Evolutionary conservation across 306 rosid genomes (phyloP), one percentile per base, ranked within the genome.

Genomic region (Fragaria iinumae): DNA sequence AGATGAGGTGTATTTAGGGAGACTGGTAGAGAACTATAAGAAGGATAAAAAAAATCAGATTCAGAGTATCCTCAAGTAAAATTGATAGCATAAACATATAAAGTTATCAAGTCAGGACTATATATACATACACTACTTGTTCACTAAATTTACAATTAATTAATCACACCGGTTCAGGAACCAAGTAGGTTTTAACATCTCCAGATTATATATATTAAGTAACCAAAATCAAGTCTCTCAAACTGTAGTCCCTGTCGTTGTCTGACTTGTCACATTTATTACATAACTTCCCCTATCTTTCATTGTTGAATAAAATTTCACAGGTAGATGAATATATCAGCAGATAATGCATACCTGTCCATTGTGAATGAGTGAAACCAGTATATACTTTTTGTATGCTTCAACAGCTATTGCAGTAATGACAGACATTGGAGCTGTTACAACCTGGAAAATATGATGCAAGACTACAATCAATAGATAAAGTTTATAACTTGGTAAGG

Each of bases 301-400:
- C 56, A 69, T 16, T 66, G 39, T 43, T 48, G 67, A 38, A 25
- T 39, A 32, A 53, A 69, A 64, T 16, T n/a, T 8, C 47, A 64
- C 38, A 17, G 23, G 23, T 25, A 71, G 2, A 66, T 56, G 71
- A 41, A 39, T 76, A 62, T 25, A 57, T 80, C 68, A 64, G 73
- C 71, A 79, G 59, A 21, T 67, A 80, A 73, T 10, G 77, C 88
- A 76, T 84, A 91, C 99, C 75, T 89, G 97, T 74, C 99, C 97
- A 73, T 91, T 82, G 71, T 83, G 95, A 88, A 92, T 92, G 76
- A 96, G 98, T 69, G 93, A 87, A 81, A 91, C 91, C 87, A 96
- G 80, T 81, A 96, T 77, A 81, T 87, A 91, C 73, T 96, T 92
- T 80, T 91, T 96, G 89, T 96, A 91, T 55, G 99, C 98, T 88